These are phyloP conservation scores for Suhomyces kilbournensis DNA, from an alignment of 805 yeast genomes.

Conservation along the genomic window DNA sequence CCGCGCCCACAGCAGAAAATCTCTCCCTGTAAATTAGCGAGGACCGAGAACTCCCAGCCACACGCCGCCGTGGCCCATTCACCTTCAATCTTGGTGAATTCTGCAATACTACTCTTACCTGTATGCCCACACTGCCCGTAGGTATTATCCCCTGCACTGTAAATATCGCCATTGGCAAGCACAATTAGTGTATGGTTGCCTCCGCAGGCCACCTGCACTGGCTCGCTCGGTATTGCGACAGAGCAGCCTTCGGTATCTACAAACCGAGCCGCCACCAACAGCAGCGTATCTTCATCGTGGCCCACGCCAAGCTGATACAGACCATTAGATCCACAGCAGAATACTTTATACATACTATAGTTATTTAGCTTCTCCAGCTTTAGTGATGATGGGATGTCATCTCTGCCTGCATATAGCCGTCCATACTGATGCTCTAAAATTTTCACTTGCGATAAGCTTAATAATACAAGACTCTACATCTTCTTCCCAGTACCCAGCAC, in stretches of 20 bases:
- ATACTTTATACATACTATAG: constrained; percentile 19
- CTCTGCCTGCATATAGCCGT: constrained; percentile 6
- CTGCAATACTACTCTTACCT: neutral
- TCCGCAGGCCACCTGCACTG: constrained; percentile 61
- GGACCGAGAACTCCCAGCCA: constrained; percentile 77
- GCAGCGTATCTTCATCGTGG: constrained; percentile 43
- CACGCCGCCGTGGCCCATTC: constrained; percentile 52
- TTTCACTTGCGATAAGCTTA: constrained; percentile 1
- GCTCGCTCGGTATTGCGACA: constrained; percentile 15
- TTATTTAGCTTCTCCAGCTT: no score
- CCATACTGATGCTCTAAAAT: neutral
- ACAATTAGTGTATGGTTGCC: constrained; percentile 82
- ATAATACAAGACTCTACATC: neutral
- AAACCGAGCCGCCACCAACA: constrained; percentile 17
- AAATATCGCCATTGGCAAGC: constrained; percentile 50
- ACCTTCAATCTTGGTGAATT: constrained; percentile 19
- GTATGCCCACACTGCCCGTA: constrained; percentile 51
- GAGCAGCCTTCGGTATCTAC: constrained; percentile 3
- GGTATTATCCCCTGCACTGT: constrained; percentile 57
- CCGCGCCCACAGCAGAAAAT: constrained; percentile 64
- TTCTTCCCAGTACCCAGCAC: neutral
- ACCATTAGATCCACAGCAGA: constrained; percentile 85
- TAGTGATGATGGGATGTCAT: neutral
- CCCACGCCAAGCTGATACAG: constrained; percentile 66
- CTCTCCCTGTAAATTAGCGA: constrained; percentile 39